Percentiles rank a stretch among this genome's conserved stretches.
Evolutionary conservation across 192 early-diverging fungal species (phyloP).

Genomic region (Mortierella hygrophila): DNA sequence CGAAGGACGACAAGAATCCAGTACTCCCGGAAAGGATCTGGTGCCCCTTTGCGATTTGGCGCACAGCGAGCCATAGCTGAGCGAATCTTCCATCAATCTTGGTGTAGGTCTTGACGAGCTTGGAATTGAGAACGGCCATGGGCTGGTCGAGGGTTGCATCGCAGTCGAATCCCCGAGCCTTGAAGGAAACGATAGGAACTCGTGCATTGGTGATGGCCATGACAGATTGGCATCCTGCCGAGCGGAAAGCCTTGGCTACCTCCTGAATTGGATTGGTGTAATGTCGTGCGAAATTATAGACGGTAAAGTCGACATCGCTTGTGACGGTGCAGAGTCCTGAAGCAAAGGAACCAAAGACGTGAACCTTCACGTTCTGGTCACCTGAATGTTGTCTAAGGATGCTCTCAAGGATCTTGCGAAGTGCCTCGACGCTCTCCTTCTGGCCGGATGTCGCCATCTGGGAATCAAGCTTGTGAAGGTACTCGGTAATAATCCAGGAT

Average conservation of each 20-base stretch:
- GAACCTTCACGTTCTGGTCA: not conserved
- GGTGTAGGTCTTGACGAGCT: conserved; percentile 3
- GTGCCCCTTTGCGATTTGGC: not conserved
- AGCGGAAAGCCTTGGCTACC: not conserved
- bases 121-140: not conserved
- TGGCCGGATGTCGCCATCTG: not conserved
- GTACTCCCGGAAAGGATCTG: not conserved
- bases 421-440: not conserved
- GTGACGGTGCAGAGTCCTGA: not conserved
- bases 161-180: not conserved
- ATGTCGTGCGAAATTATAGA: not conserved
- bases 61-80: not conserved
- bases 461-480: not conserved
- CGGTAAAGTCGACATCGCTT: conserved; percentile 10
- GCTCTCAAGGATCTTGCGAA: not conserved
- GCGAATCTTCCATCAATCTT: not conserved
- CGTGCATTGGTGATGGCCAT: not conserved
- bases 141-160: conserved; percentile 1
- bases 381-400: not conserved
- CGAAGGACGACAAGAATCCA: not conserved
- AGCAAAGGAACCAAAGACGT: conserved; percentile 6
- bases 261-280: not conserved
- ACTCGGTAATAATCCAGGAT: not conserved
- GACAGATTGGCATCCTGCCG: not conserved
- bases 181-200: conserved; percentile 10